These are phyloP conservation scores for Malus sylvestris DNA, from an alignment of 306 rosid species.

Conservation along the genomic window DNA sequence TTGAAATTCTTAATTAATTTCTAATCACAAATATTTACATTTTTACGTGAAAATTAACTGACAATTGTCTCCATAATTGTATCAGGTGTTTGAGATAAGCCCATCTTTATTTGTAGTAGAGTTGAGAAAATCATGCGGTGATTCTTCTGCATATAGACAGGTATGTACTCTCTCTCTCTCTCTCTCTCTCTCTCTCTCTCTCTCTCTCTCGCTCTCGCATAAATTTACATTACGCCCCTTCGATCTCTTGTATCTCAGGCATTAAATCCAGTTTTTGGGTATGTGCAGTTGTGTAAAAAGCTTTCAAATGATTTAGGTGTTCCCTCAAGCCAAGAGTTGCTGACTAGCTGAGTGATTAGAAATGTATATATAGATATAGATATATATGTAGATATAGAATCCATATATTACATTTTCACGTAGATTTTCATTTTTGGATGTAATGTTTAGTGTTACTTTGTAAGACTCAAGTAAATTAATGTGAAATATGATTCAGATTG, in stretches of 20 bases:
- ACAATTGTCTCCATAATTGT: neutral
- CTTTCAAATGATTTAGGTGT: constrained; percentile 64
- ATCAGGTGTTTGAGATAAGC: constrained; percentile 77
- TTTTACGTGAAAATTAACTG: neutral
- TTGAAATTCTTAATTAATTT: neutral
- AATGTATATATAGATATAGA: neutral
- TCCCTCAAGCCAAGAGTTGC: constrained; percentile 33
- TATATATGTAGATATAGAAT: neutral
- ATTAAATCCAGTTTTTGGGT: neutral
- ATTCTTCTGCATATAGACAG: constrained; percentile 73
- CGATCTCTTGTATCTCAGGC: neutral
- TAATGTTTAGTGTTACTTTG: neutral
- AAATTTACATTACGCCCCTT: neutral
- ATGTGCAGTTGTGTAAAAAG: constrained; percentile 68
- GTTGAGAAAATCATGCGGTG: constrained; percentile 70
- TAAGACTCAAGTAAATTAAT: neutral
- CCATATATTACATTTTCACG: neutral
- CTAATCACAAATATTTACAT: neutral
- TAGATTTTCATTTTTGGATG: neutral
- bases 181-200: neutral
- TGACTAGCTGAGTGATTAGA: constrained; percentile 18
- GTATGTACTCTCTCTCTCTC: constrained; percentile 18
- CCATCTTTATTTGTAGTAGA: constrained; percentile 69
- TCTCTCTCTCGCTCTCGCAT: too few species aligned
- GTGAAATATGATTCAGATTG: neutral